A percentile compares a stretch with the other conserved stretches of the same genome.
These are phyloP conservation scores for Sutorius australiensis DNA, from an alignment of 768 basidiomycete genomes.

Conservation along the genomic window DNA sequence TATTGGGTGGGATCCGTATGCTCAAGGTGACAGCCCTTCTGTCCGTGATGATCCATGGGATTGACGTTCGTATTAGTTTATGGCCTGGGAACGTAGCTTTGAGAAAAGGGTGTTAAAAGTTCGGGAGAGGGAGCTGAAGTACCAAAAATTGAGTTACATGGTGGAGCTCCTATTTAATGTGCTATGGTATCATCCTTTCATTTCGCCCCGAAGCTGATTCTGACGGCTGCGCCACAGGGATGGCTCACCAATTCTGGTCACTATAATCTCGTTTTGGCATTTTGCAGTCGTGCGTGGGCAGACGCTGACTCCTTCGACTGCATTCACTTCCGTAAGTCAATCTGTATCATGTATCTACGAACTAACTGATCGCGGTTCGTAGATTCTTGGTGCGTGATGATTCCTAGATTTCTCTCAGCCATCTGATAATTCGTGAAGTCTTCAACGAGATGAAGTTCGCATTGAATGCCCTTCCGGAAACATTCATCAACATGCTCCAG, in stretches of 20 bases:
- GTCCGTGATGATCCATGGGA: background rate
- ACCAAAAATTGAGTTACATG: constrained; percentile 80
- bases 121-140: constrained; percentile 77
- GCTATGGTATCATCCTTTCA: constrained; percentile 41
- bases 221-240: constrained; percentile 28
- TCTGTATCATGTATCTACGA: background rate
- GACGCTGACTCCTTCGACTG: constrained; percentile 74
- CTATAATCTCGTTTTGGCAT: constrained; percentile 62
- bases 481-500: constrained; percentile 87
- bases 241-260: constrained; percentile 53
- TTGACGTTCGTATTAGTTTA: constrained; percentile 52
- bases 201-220: background rate
- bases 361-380: background rate
- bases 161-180: constrained; percentile 69
- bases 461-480: constrained; percentile 84
- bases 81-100: constrained; percentile 93
- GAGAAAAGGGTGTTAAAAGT: constrained; percentile 70
- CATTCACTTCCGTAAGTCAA: constrained; percentile 64
- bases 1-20: constrained; percentile 87
- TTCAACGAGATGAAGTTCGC: constrained; percentile 88
- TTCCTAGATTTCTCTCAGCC: background rate
- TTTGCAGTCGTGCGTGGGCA: constrained; percentile 70
- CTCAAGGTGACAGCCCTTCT: constrained; percentile 49
- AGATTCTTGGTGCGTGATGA: constrained; percentile 40
- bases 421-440: constrained; percentile 40